Percentiles rank a stretch among this genome's conserved stretches.
These are phyloP conservation scores for Cyberlindnera suaveolens DNA, from an alignment of 805 yeast species.

Conservation along the genomic window DNA sequence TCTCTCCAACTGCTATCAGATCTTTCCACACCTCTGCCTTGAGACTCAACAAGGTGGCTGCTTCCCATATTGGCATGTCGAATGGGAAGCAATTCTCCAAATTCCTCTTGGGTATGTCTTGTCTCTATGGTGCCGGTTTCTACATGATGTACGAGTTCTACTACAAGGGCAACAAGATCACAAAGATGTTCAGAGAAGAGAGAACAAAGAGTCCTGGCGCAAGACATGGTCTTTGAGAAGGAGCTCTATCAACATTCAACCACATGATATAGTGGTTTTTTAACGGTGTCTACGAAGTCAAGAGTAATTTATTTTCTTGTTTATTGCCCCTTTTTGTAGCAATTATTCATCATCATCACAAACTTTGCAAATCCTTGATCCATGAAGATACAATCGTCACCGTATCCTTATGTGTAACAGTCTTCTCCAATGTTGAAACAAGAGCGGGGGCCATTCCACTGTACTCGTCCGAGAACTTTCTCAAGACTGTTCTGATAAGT, in stretches of 20 bases:
- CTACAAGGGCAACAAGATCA: slow-evolving; percentile 22
- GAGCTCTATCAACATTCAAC: not conserved
- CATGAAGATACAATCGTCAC: slow-evolving; percentile 24
- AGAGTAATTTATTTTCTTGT: not conserved
- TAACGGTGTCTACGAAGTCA: not conserved
- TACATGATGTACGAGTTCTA: slow-evolving; percentile 17
- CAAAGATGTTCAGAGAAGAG: slow-evolving; percentile 18
- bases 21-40: slow-evolving; percentile 18
- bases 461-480: slow-evolving; percentile 41
- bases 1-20: slow-evolving; percentile 19
- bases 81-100: slow-evolving; percentile 7
- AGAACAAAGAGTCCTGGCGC: slow-evolving; percentile 12
- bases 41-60: slow-evolving; percentile 17
- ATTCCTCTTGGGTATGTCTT: slow-evolving; percentile 18
- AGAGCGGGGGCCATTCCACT: slow-evolving; percentile 26
- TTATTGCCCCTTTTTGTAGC: not conserved
- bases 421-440: slow-evolving; percentile 27
- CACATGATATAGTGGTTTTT: not conserved
- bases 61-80: slow-evolving; percentile 9
- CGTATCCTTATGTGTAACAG: slow-evolving; percentile 28
- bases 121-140: slow-evolving; percentile 14
- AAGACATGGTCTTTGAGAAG: slow-evolving; percentile 8
- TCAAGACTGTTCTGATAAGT: slow-evolving; percentile 32
- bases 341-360: slow-evolving; percentile 3
- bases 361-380: slow-evolving; percentile 27